Evolutionary conservation across 2,329 filamentous ascomycete species (phyloP), one percentile per base, ranked within the genome.

Genomic region (Aureobasidium uvarum): DNA sequence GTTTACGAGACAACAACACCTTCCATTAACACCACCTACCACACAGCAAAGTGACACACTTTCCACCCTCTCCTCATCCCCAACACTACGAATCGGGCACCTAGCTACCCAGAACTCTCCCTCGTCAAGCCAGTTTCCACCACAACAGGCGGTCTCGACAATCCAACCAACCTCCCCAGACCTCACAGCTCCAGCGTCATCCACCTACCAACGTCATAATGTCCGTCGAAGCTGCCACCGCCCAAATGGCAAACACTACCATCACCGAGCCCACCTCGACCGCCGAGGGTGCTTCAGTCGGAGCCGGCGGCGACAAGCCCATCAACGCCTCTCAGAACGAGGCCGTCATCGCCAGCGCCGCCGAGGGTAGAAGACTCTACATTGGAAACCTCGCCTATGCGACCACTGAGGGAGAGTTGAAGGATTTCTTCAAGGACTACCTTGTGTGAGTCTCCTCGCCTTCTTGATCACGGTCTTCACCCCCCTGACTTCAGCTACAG

Each of bases 331-430:
- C 89, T 75, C 86, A 90, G 82, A 89, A 91, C 78, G 92, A 96
- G 81, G 92, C 93, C 80, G 92, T 95, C 78, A 89, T 95, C 80
- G 92, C 92, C 83, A 96, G 92, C 84, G 95, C 95, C 81, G 93
- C 94, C 81, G 95, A 99, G 86, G 94, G 95, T 81, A 92, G 95
- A 85, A 92, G 95, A 84, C 90, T 99, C 77, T 99, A 99, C 85
- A 98, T 99, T 85, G 95, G 95, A 86, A 99, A 99, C 86, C 91
- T 99, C 88, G 95, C 95, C 77, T 99, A 99, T 82, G 93, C 94
- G 89, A 98, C 95, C 89, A 96, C 92, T 81, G 95, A 98, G 91
- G 95, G 91, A 89, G 92, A 97, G 89, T 92, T 99, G 87, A 96
- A 96, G 86, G 91, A 95, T 76, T 99, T 99, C 87, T 99, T 99